phyloP scores from a whole-genome alignment of 495 filamentous ascomycete genomes.

The Cryomyces antarcticus region DNA sequence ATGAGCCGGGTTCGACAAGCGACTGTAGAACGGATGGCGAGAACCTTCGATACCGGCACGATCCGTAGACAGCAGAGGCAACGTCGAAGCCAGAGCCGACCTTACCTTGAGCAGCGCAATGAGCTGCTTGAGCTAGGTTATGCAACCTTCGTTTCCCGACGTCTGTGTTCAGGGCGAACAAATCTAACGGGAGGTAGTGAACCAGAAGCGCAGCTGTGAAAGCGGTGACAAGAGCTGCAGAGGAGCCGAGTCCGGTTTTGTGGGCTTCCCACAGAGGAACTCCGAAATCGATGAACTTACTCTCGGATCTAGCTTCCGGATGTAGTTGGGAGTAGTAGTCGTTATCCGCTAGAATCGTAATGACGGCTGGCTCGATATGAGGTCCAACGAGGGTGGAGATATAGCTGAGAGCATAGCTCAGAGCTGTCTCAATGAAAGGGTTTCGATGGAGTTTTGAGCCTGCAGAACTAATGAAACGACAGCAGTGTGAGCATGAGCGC shows the following conservation, averaged over 20 bases:
- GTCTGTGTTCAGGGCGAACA: constrained; percentile 26
- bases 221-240: constrained; percentile 83
- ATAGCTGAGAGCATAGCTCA: constrained; percentile 78
- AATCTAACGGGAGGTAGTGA: constrained; percentile 47
- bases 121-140: constrained; percentile 80
- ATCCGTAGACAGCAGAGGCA: constrained; percentile 80
- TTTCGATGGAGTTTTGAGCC: constrained; percentile 32
- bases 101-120: constrained; percentile 93
- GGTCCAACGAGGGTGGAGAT: constrained; percentile 33
- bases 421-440: constrained; percentile 74
- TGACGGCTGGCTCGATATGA: constrained; percentile 41
- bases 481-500: background rate
- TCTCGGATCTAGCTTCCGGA: background rate
- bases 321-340: constrained; percentile 64
- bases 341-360: constrained; percentile 84
- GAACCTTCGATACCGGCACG: constrained; percentile 78
- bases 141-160: constrained; percentile 35
- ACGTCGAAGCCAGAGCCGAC: constrained; percentile 93
- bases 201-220: constrained; percentile 63
- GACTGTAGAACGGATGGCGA: constrained; percentile 51
- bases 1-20: constrained; percentile 39
- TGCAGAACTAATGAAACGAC: constrained; percentile 5
- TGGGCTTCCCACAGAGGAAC: constrained; percentile 59
- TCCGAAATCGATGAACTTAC: constrained; percentile 58
- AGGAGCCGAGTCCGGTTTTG: constrained; percentile 93